Conservation (phyloP, 306 rosid species). For the Boehmeria nivea region DNA sequence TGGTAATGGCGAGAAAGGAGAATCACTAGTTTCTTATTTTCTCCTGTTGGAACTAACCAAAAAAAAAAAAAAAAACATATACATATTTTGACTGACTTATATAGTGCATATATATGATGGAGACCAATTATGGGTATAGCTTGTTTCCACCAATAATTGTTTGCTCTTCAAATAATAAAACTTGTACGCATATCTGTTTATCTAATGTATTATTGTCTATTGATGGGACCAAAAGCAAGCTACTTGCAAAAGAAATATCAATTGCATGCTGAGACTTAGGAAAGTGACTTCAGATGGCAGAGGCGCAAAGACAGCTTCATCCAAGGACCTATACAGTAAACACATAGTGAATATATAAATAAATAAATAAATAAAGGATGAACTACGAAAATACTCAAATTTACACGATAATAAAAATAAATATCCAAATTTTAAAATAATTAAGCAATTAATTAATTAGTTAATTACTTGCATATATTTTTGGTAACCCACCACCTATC, state of each 20-base stretch:
- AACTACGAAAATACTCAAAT: no score
- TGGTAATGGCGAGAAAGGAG: no score
- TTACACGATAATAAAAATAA: no score
- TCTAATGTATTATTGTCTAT: not conserved
- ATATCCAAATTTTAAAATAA: no score
- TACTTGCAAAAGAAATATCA: slow-evolving; percentile 2
- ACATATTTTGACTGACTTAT: not conserved
- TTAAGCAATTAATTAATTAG: no score
- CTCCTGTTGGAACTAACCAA: no score
- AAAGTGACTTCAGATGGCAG: slow-evolving; percentile 3
- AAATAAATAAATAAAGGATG: not conserved
- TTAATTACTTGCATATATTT: no score
- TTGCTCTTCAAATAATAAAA: not conserved
- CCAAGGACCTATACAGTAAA: not conserved
- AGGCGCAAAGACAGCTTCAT: not conserved
- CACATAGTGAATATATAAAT: not conserved
- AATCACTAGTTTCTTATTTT: no score
- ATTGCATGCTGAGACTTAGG: not conserved
- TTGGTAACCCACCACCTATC: no score
- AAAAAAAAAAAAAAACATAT: not conserved
- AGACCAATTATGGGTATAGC: slow-evolving; percentile 1
- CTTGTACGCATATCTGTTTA: slow-evolving; percentile 2
- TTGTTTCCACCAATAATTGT: slow-evolving; percentile 3
- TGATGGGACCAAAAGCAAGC: slow-evolving; percentile 2
- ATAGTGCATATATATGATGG: not conserved